phyloP scores from a whole-genome alignment of 306 rosid species.

The Castanospermum australe region DNA sequence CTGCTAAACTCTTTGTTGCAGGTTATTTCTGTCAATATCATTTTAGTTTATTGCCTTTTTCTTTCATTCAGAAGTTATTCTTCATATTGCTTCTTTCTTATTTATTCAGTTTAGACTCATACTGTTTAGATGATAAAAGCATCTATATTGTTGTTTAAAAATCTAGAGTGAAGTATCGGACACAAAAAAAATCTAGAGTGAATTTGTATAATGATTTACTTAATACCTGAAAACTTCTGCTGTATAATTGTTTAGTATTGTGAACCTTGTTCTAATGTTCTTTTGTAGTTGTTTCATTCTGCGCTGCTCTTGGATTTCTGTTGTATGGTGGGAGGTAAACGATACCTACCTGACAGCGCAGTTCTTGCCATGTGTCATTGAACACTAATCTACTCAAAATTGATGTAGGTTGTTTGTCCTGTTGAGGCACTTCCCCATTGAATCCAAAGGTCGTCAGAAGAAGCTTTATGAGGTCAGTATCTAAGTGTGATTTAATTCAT shows the following conservation, averaged over 20 bases:
- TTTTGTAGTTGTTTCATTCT: constrained; percentile 64
- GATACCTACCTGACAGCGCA: neutral
- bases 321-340: constrained; percentile 84
- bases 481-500: neutral
- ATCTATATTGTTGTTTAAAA: neutral
- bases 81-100: neutral
- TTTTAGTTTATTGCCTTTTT: neutral
- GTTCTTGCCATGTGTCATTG: neutral
- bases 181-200: too few relatives aligned
- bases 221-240: neutral
- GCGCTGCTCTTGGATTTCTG: constrained; percentile 71
- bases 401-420: constrained; percentile 63
- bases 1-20: constrained; percentile 68
- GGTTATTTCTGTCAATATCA: constrained; percentile 38
- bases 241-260: neutral
- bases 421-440: constrained; percentile 76
- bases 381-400: neutral
- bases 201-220: neutral
- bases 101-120: neutral
- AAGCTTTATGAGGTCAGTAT: constrained; percentile 72
- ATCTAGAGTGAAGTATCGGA: neutral
- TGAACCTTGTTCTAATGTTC: constrained; percentile 25
- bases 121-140: neutral
- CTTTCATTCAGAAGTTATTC: neutral
- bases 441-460: constrained; percentile 78